A percentile compares a stretch with the other conserved stretches of the same genome.
phyloP scores from a whole-genome alignment of 805 yeast genomes.

The Lipomyces orientalis region DNA sequence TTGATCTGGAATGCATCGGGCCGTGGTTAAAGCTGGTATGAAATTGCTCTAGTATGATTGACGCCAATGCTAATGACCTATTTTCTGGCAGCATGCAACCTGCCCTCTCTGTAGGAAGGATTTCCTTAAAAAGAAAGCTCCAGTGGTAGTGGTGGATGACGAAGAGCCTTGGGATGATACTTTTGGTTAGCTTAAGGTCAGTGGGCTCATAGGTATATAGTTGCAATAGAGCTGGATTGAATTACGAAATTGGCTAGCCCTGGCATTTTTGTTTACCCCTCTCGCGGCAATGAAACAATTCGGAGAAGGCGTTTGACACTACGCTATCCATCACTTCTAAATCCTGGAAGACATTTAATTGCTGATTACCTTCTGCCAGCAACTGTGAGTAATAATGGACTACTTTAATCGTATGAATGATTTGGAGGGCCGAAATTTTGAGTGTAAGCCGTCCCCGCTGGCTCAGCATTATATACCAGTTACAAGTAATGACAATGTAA shows the following conservation, averaged over 20 bases:
- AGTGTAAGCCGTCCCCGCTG: constrained; percentile 4
- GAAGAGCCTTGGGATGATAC: constrained; percentile 77
- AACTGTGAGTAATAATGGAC: constrained; percentile 15
- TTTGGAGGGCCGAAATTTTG: background rate
- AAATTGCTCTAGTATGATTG: background rate
- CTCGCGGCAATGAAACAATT: background rate
- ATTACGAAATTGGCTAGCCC: background rate
- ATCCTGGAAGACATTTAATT: background rate
- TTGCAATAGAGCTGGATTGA: background rate
- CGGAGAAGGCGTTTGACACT: background rate
- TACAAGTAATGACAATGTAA: background rate
- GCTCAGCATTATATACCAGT: background rate
- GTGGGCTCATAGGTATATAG: background rate
- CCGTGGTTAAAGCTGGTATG: constrained; percentile 75
- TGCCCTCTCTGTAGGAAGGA: constrained; percentile 89
- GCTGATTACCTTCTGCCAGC: too few relatives aligned
- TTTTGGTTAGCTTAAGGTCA: constrained; percentile 60
- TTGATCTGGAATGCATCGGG: constrained; percentile 87
- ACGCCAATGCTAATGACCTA: background rate
- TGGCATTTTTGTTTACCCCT: background rate
- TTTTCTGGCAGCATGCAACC: constrained; percentile 42
- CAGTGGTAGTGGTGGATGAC: constrained; percentile 60
- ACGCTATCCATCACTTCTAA: background rate
- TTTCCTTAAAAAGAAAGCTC: constrained; percentile 58
- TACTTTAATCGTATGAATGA: constrained; percentile 20